Conservation (phyloP, 179 eudicot genomes). For the Silene coronaria region DNA sequence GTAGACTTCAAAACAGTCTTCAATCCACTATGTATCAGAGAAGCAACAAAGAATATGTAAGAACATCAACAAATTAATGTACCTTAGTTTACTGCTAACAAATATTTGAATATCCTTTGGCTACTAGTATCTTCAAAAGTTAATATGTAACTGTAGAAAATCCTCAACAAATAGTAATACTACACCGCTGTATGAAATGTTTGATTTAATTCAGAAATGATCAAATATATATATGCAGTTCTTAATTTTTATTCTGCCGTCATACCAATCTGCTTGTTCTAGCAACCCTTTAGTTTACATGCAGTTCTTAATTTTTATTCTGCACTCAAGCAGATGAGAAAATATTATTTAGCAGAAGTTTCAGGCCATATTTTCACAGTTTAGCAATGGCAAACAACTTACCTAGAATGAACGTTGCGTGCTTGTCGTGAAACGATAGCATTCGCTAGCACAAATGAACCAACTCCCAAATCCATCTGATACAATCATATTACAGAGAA, state of each 20-base stretch:
- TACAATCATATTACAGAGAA: background rate
- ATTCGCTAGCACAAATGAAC: slow-evolving; percentile 84
- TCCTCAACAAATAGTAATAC: background rate
- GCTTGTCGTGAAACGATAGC: slow-evolving; percentile 95
- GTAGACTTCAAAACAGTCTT: slow-evolving; percentile 52
- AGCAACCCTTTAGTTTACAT: background rate
- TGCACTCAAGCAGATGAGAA: background rate
- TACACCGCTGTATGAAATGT: background rate
- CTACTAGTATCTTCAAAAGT: background rate
- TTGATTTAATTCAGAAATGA: background rate
- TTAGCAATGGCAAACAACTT: slow-evolving; percentile 25
- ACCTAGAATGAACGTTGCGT: slow-evolving; percentile 63
- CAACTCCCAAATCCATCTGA: slow-evolving; percentile 99
- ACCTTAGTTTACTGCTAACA: background rate
- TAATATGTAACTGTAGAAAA: background rate
- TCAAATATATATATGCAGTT: background rate
- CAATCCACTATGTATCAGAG: slow-evolving; percentile 45
- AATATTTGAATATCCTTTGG: background rate
- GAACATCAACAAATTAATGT: background rate
- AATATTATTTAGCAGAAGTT: background rate
- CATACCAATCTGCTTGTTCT: slow-evolving; percentile 1
- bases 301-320: too few species aligned
- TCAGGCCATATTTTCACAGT: background rate
- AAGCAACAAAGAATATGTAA: slow-evolving; percentile 4
- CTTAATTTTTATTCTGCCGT: background rate